Base-by-base conservation (phyloP, 1,139 yeast species). In the Lodderomyces elongisporus region DNA sequence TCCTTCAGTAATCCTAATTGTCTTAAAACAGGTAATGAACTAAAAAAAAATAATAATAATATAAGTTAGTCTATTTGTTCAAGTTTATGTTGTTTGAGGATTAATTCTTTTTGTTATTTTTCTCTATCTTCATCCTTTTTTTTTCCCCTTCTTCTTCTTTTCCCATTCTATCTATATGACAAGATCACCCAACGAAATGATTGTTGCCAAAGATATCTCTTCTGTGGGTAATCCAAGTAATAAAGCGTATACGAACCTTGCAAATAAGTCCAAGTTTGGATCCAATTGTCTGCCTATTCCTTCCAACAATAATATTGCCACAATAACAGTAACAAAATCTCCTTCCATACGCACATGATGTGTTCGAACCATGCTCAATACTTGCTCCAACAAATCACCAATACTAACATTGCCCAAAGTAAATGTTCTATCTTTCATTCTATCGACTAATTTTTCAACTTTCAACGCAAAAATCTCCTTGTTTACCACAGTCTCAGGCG, bases 321-420 rank as follows among this genome's bases (percentile, higher is more conserved):
- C 88, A 13, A 91, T 84, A 17, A 93, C 95, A 17, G 95, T 87
- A 30, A 91, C 81, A 51, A 91, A 91, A 55, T 91, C 98, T 5
- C 95, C 94, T 51, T 91, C 99, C 96, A 93, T 85, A 52, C 96
- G 72, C 14, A 91, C 98, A 56, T 93, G 99, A 54, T 91, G 98
- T 13, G 69, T 66, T 38, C 97, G 70, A 13, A 93, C 97, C 96
- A 91, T 88, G 2, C 79, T 67, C 40, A 91, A 68, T 66, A 91
- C 91, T 51, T 79, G 84, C 46, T 88, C 93, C 38, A 91, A 65
- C 40, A 93, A 66, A 52, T 89, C 97, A 3, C 97, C 97, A 42
- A 91, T 84, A 31, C 93, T 83, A 15, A 93, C 83, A 35, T 87
- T 84, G 0, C 98, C 98, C 36, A 91, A 64, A 0, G 97, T 87